A percentile compares a stretch with the other conserved stretches of the same genome.
Conservation (phyloP, 306 rosid genomes). For the Cucumis melo region DNA sequence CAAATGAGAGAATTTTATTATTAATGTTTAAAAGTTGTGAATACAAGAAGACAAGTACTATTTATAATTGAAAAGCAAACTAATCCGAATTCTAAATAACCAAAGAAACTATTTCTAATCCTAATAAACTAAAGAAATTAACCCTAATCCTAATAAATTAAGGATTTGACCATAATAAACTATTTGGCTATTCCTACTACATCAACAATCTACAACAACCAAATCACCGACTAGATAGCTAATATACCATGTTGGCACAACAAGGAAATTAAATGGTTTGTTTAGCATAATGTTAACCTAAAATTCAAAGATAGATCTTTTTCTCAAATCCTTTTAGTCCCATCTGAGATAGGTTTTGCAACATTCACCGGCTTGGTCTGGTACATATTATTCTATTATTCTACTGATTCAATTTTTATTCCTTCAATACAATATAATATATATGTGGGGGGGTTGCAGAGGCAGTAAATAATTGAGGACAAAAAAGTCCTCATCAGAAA, state of each 20-base stretch:
- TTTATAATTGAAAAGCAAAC: too few relatives aligned
- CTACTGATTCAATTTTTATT: neutral
- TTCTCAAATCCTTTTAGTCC: neutral
- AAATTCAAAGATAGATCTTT: too few relatives aligned
- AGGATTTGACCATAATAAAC: too few relatives aligned
- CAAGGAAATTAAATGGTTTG: neutral
- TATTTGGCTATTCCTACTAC: too few relatives aligned
- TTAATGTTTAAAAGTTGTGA: too few relatives aligned
- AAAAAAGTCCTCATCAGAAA: neutral
- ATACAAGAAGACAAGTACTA: too few relatives aligned
- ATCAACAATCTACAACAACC: neutral
- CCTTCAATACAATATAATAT: neutral
- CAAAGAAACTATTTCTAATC: too few relatives aligned
- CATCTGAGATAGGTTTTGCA: neutral
- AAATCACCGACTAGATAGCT: neutral
- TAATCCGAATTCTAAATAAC: too few relatives aligned
- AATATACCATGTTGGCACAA: neutral
- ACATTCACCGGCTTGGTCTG: neutral
- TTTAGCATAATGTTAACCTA: too few relatives aligned
- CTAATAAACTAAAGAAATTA: too few relatives aligned
- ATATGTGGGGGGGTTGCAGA: neutral
- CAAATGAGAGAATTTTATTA: too few relatives aligned
- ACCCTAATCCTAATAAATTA: too few relatives aligned
- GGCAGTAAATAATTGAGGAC: neutral
- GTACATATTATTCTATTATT: neutral